These are phyloP conservation scores for Ustilago nuda DNA, from an alignment of 1,284 basidiomycete species.

Conservation along the genomic window DNA sequence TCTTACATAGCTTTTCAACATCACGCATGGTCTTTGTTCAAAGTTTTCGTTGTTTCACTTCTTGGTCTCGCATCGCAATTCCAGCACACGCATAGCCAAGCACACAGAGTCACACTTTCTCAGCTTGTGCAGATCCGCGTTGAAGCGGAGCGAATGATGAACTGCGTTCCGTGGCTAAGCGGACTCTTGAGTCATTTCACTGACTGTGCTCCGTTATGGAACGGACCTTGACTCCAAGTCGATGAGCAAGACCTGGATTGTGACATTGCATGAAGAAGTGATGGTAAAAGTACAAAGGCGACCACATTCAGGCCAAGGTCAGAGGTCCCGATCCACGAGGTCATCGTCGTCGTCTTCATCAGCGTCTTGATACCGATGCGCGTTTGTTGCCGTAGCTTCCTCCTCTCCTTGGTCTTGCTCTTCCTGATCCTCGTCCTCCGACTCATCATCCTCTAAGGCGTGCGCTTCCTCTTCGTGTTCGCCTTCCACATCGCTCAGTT, in stretches of 20 bases:
- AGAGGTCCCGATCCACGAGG: slow-evolving; percentile 40
- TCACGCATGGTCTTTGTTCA: background rate
- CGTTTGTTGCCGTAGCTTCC: background rate
- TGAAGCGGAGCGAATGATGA: too few species aligned
- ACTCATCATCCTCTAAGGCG: background rate
- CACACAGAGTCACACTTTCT: background rate
- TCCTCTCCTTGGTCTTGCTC: slow-evolving; percentile 20
- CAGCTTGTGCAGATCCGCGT: background rate
- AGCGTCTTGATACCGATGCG: background rate
- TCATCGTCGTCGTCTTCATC: slow-evolving; percentile 36
- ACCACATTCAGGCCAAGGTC: background rate
- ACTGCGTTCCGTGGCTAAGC: too few species aligned
- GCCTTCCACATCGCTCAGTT: slow-evolving; percentile 23
- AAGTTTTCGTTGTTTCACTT: background rate
- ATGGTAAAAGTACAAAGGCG: background rate
- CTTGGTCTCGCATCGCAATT: background rate
- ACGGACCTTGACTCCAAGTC: too few species aligned
- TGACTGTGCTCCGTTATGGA: too few species aligned
- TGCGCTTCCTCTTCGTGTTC: slow-evolving; percentile 5
- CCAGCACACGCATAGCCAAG: background rate
- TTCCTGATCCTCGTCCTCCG: slow-evolving; percentile 2
- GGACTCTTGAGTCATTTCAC: too few species aligned
- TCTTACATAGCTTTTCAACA: background rate
- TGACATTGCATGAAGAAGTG: background rate
- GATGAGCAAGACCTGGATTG: background rate